Percentiles rank a stretch among this genome's conserved stretches.
Conservation (phyloP, 148 eudicot genomes). For the Fagopyrum homotropicum region DNA sequence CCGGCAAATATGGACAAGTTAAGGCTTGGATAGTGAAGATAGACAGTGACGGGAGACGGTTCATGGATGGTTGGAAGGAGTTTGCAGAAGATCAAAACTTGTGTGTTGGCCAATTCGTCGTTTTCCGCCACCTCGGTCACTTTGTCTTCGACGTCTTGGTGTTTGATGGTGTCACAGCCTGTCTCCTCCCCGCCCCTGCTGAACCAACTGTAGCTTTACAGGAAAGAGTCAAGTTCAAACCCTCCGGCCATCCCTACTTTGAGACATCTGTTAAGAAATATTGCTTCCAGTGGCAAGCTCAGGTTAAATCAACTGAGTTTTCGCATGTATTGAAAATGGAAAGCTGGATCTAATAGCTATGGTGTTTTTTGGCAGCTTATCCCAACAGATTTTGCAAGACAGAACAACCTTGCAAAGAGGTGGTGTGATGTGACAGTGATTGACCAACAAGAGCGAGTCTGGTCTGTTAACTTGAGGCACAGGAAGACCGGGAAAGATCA, state of each 20-base stretch:
- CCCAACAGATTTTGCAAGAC: constrained; percentile 11
- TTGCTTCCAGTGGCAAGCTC: constrained; percentile 12
- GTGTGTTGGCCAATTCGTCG: constrained; percentile 15
- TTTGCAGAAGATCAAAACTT: constrained; percentile 5
- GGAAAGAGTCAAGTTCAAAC: too few relatives aligned
- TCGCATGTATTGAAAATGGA: too few relatives aligned
- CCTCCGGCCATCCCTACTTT: not conserved
- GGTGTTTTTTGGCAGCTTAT: constrained; percentile 1
- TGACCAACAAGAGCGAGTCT: not conserved
- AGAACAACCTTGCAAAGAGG: constrained; percentile 10
- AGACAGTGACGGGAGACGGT: constrained; percentile 12
- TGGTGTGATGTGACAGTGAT: constrained; percentile 14
- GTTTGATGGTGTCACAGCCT: constrained; percentile 12
- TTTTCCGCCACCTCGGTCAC: not conserved
- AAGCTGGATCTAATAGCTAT: too few relatives aligned
- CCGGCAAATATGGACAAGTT: too few relatives aligned
- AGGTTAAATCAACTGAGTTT: not conserved
- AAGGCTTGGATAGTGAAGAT: constrained; percentile 4
- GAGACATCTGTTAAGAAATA: not conserved
- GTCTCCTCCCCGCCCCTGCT: not conserved
- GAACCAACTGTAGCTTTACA: not conserved
- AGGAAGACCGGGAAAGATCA: not conserved
- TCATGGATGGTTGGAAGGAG: constrained; percentile 14
- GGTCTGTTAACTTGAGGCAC: not conserved
- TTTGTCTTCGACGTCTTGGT: constrained; percentile 15